Conservation (phyloP, 23 red algal species). For the Gracilariopsis chorda region DNA sequence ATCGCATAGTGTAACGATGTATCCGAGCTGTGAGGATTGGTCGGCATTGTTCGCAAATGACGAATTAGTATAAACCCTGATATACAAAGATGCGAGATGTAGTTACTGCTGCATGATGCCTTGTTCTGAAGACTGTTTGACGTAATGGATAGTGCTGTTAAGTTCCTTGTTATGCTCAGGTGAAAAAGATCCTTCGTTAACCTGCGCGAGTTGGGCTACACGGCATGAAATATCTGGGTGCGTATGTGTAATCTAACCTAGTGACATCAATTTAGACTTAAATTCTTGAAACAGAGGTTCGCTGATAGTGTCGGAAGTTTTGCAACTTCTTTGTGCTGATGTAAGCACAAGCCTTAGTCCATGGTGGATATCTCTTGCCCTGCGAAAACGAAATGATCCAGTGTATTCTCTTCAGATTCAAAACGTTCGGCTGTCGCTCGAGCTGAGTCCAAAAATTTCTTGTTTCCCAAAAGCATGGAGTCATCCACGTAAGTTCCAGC, state of each 20-base stretch:
- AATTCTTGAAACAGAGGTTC: neutral
- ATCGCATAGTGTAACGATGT: neutral
- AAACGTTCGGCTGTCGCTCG: neutral
- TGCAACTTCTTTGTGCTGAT: conserved; percentile 6
- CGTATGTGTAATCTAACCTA: too few species aligned
- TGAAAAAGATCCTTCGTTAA: neutral
- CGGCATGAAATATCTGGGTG: neutral
- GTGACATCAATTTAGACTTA: too few species aligned
- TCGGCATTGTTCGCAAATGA: neutral
- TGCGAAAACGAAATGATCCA: conserved; percentile 37
- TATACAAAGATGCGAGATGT: neutral
- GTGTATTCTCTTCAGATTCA: neutral
- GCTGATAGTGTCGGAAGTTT: neutral
- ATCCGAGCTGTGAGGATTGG: neutral
- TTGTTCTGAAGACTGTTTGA: neutral
- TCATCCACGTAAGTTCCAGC: conserved; percentile 29
- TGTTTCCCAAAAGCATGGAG: neutral
- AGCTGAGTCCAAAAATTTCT: neutral
- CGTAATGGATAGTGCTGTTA: neutral
- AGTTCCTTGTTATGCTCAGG: neutral
- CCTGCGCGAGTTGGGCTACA: neutral
- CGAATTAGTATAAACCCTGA: neutral
- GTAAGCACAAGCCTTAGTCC: neutral
- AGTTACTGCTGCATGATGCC: neutral
- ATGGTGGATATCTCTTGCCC: neutral